Conservation (phyloP, 2,329 filamentous ascomycete species). For the Cordyceps cateniannulata region DNA sequence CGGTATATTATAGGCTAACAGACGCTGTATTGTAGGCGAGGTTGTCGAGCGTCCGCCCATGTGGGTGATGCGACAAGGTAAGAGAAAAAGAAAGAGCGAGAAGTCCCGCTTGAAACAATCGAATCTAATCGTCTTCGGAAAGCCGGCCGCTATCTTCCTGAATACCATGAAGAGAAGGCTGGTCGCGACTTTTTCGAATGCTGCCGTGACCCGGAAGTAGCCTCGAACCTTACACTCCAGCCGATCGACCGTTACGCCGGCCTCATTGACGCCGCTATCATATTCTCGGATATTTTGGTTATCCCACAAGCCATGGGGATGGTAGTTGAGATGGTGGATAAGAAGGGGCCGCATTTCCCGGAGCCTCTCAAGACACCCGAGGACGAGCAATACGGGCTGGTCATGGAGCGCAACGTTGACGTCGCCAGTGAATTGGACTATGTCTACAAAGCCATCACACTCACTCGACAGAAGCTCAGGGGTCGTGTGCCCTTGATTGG, state of each 20-base stretch:
- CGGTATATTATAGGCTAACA: background rate
- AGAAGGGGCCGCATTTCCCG: conserved; percentile 93
- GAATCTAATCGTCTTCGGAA: background rate
- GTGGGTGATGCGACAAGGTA: conserved; percentile 99
- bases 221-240: conserved; percentile 88
- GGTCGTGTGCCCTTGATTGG: conserved; percentile 90
- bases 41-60: conserved; percentile 87
- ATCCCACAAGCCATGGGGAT: conserved; percentile 98
- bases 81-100: conserved; percentile 16
- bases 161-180: conserved; percentile 95
- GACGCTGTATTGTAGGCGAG: conserved; percentile 50
- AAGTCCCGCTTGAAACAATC: background rate
- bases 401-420: conserved; percentile 74
- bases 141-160: conserved; percentile 95
- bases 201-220: conserved; percentile 87
- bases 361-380: conserved; percentile 71
- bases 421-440: conserved; percentile 82
- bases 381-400: conserved; percentile 73
- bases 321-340: conserved; percentile 97
- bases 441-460: conserved; percentile 89
- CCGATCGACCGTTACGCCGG: conserved; percentile 87
- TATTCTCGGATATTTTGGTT: conserved; percentile 97
- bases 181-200: conserved; percentile 93
- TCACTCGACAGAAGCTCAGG: conserved; percentile 80
- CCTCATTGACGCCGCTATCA: conserved; percentile 92